A percentile compares a stretch with the other conserved stretches of the same genome.
These are phyloP conservation scores for Tylopilus sp. DNA, from an alignment of 768 basidiomycete species.

Conservation along the genomic window DNA sequence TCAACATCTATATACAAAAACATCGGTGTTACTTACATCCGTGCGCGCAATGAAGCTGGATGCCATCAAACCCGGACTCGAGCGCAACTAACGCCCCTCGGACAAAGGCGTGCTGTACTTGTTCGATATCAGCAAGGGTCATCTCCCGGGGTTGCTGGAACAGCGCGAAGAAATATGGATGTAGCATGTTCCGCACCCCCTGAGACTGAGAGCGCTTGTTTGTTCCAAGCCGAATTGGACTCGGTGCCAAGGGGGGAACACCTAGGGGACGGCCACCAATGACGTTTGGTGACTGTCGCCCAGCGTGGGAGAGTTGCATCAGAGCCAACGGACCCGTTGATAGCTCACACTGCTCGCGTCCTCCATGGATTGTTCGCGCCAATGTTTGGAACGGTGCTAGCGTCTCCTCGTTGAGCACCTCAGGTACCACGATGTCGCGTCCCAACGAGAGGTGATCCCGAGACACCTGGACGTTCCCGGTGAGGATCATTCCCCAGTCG, in stretches of 20 bases:
- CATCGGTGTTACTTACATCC: slow-evolving; percentile 57
- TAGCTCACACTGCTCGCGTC: slow-evolving; percentile 6
- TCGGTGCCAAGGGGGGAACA: slow-evolving; percentile 66
- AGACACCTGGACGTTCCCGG: slow-evolving; percentile 80
- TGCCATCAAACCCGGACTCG: slow-evolving; percentile 76
- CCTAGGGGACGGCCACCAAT: slow-evolving; percentile 65
- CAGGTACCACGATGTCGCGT: slow-evolving; percentile 65
- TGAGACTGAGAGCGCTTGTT: slow-evolving; percentile 7
- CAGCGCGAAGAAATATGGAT: slow-evolving; percentile 36
- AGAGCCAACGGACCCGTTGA: slow-evolving; percentile 45
- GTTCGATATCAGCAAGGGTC: slow-evolving; percentile 55
- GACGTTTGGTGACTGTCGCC: slow-evolving; percentile 78
- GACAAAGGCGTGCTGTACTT: slow-evolving; percentile 60
- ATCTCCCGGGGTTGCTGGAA: slow-evolving; percentile 67
- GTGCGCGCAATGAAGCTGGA: slow-evolving; percentile 83
- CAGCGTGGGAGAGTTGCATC: slow-evolving; percentile 80
- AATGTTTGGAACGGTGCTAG: slow-evolving; percentile 50
- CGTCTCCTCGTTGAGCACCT: slow-evolving; percentile 37
- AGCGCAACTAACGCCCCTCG: slow-evolving; percentile 62
- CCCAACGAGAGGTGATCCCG: slow-evolving; percentile 63
- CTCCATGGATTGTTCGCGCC: slow-evolving; percentile 48
- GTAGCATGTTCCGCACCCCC: slow-evolving; percentile 9
- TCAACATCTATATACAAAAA: neutral
- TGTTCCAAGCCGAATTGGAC: slow-evolving; percentile 50
- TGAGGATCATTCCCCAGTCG: slow-evolving; percentile 85